Conservation (phyloP, 1,139 yeast genomes). For the Magnusiomyces paraingens region DNA sequence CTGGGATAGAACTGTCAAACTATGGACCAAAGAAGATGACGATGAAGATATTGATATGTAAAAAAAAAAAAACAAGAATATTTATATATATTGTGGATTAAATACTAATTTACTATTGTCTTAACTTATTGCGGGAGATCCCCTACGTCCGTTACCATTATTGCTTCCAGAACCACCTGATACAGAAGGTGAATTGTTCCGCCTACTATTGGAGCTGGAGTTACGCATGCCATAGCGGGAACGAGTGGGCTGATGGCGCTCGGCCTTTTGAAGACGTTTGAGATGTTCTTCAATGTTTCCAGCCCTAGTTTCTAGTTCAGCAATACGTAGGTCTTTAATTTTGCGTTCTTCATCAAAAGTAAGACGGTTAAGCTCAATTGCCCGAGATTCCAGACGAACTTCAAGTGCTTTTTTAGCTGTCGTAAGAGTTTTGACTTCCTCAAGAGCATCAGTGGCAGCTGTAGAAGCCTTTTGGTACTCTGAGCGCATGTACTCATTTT, state of each 20-base stretch:
- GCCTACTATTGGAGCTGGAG: conserved; percentile 27
- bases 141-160: too few species aligned
- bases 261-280: conserved; percentile 30
- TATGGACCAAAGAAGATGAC: conserved; percentile 22
- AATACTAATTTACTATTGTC: background rate
- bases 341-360: conserved; percentile 30
- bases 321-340: conserved; percentile 28
- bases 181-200: conserved; percentile 26
- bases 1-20: conserved; percentile 61
- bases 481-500: conserved; percentile 56
- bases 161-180: background rate
- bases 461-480: conserved; percentile 58
- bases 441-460: conserved; percentile 48
- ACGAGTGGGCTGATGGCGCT: conserved; percentile 25
- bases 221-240: conserved; percentile 30
- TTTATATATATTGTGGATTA: background rate
- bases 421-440: conserved; percentile 37
- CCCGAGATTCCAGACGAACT: conserved; percentile 21
- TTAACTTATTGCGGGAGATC: conserved; percentile 3
- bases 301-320: conserved; percentile 26
- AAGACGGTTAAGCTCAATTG: conserved; percentile 25
- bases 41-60: background rate
- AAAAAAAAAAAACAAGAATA: background rate
- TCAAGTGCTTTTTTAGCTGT: conserved; percentile 31
- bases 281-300: conserved; percentile 33